Base-by-base conservation (phyloP, 441 rosid species). In the Pelargonium australe region DNA sequence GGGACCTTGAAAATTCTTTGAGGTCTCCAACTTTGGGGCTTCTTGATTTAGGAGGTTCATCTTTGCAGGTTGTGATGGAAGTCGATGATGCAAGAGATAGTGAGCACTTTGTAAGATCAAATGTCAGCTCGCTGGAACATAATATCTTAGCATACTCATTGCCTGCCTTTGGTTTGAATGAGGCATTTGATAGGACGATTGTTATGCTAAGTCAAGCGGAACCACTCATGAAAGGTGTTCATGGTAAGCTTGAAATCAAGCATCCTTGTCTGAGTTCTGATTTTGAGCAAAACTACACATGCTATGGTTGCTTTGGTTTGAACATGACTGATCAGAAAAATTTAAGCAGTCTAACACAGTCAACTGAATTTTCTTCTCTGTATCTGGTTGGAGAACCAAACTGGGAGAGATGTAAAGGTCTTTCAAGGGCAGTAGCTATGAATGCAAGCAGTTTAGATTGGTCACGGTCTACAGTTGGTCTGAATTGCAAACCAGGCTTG, bases 41-140 rank as follows among this genome's bases (percentile, higher is more conserved):
- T 72, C 84, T 87, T 12, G 90, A 87, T 78, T 65, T 87, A 67
- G 90, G 90, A 73, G 89, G 87, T 73, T 87, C 90, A 7, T 87
- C 90, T 0, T 80, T 85, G 84, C 90, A 84, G 80, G 77, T 82
- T 28, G 87, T 76, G 19, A 65, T 75, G 64, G 86, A 84, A 78
- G 82, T 68, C 17, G 69, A 77, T 65, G 80, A 69, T 11, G 25
- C 41, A 8, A 73, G 72, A 47, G 72, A 70, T 65, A 68, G 77
- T 28, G 68, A 65, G 4, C 71, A 82, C 47, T 67, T 76, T 53
- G 79, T 82, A 65, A 83, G 75, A 69, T 78, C 77, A 45, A 77
- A 77, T 61, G 66, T 83, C 14, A 78, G 84, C 41, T 77, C 58
- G 13, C 37, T 23, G n/a, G 76, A 77, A 72, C 79, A 80, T 73